phyloP scores from a whole-genome alignment of 1,139 yeast species.

The Ashbya aceris region DNA sequence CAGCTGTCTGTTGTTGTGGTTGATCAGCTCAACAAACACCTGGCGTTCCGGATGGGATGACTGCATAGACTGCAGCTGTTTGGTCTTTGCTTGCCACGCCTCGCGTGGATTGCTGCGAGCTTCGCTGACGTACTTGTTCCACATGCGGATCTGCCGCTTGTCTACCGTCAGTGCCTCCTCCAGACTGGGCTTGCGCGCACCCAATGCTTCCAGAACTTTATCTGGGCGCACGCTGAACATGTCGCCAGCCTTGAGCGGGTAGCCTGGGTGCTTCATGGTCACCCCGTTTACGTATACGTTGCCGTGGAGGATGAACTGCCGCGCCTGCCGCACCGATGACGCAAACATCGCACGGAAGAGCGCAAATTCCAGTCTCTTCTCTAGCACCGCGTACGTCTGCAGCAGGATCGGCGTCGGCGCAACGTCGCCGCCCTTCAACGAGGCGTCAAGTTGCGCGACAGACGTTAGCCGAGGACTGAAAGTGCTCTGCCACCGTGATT shows the following conservation, averaged over 20 bases:
- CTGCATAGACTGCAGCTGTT: constrained; percentile 17
- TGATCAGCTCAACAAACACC: constrained; percentile 18
- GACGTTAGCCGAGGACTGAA: constrained; percentile 72
- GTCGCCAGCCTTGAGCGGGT: constrained; percentile 74
- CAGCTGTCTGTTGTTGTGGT: constrained; percentile 19
- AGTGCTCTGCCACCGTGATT: constrained; percentile 63
- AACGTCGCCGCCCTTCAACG: constrained; percentile 50
- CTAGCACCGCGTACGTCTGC: constrained; percentile 84
- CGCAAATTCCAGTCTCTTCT: constrained; percentile 83
- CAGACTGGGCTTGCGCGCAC: constrained; percentile 70
- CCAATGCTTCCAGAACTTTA: constrained; percentile 77
- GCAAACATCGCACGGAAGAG: constrained; percentile 90
- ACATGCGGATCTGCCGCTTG: constrained; percentile 57
- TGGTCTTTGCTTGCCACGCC: constrained; percentile 43
- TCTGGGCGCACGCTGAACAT: constrained; percentile 79
- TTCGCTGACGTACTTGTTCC: constrained; percentile 60
- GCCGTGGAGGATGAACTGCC: constrained; percentile 77
- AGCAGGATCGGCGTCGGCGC: constrained; percentile 68
- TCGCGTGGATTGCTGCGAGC: constrained; percentile 47
- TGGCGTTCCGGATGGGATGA: constrained; percentile 21
- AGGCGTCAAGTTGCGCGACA: constrained; percentile 77
- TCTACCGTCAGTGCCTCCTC: constrained; percentile 60
- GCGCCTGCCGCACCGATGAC: constrained; percentile 86
- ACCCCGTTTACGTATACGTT: constrained; percentile 81
- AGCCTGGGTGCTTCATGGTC: constrained; percentile 69